Conservation (phyloP, 140 eudicot genomes). For the Bidens hawaiensis region DNA sequence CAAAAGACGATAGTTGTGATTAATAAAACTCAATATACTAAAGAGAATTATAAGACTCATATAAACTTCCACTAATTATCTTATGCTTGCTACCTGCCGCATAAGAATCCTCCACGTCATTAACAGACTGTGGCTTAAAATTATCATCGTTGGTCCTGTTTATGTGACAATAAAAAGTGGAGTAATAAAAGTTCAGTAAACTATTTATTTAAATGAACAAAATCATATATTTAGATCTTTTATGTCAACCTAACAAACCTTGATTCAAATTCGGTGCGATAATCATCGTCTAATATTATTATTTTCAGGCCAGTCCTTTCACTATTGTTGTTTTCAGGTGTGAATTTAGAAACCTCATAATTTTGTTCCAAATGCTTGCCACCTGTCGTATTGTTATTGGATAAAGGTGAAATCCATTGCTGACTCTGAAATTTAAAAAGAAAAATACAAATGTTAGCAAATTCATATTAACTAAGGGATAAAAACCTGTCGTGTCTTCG, state of each 20-base stretch:
- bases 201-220: neutral
- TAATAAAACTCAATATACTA: no score
- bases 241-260: conserved; percentile 46
- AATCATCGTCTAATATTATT: conserved; percentile 38
- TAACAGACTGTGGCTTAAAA: conserved; percentile 33
- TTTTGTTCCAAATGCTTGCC: conserved; percentile 36
- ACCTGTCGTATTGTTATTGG: conserved; percentile 35
- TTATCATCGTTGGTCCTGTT: conserved; percentile 24
- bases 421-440: conserved; percentile 32
- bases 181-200: neutral
- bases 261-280: conserved; percentile 17
- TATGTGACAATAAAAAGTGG: conserved; percentile 41
- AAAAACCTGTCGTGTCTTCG: no score
- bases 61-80: neutral
- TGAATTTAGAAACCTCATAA: conserved; percentile 35
- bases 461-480: no score
- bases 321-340: conserved; percentile 10
- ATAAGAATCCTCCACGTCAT: conserved; percentile 44
- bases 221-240: neutral
- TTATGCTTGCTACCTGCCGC: conserved; percentile 43
- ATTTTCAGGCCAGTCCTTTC: conserved; percentile 8
- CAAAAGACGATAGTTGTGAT: no score
- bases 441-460: neutral
- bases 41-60: neutral
- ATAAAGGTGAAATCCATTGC: conserved; percentile 36